Percentiles rank a stretch among this genome's conserved stretches.
These are phyloP conservation scores for Trypanosomatidae sp. DNA, from an alignment of 208 protist species.

Conservation along the genomic window DNA sequence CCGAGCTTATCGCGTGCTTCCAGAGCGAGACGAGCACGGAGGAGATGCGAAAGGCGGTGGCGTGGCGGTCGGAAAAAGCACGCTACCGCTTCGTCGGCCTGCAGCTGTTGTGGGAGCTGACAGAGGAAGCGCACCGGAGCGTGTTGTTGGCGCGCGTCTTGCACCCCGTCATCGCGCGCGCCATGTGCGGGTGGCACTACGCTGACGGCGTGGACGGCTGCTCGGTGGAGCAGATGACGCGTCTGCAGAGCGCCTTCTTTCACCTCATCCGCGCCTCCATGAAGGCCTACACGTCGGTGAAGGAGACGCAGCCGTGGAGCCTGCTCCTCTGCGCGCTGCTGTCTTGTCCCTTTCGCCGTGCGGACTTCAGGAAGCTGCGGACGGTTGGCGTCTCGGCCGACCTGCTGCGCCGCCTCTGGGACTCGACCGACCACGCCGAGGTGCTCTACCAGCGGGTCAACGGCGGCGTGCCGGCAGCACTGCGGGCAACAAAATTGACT, in stretches of 20 bases:
- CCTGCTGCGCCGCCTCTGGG: constrained; percentile 28
- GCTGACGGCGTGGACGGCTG: constrained; percentile 80
- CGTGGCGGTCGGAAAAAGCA: constrained; percentile 56
- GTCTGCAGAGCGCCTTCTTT: constrained; percentile 79
- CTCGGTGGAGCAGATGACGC: constrained; percentile 72
- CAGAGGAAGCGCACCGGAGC: constrained; percentile 68
- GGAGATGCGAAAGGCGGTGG: constrained; percentile 50
- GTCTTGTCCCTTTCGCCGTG: constrained; percentile 50
- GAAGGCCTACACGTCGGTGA: constrained; percentile 18
- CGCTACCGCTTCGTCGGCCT: constrained; percentile 75
- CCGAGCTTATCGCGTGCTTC: constrained; percentile 69
- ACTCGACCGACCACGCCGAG: neutral
- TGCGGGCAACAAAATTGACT: constrained; percentile 46
- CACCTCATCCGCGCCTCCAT: constrained; percentile 61
- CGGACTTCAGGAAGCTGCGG: constrained; percentile 63
- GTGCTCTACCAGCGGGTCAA: constrained; percentile 44
- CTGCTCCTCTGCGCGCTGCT: constrained; percentile 57
- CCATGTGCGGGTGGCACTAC: constrained; percentile 86
- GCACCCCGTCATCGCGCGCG: constrained; percentile 74
- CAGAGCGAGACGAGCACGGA: constrained; percentile 55
- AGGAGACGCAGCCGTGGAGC: constrained; percentile 41
- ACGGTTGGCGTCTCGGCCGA: constrained; percentile 15
- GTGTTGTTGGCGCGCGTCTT: constrained; percentile 48
- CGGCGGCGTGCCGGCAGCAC: constrained; percentile 40
- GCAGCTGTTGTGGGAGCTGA: constrained; percentile 66